phyloP scores from a whole-genome alignment of 2,329 filamentous ascomycete species.

The Colletotrichum tamarilloi region DNA sequence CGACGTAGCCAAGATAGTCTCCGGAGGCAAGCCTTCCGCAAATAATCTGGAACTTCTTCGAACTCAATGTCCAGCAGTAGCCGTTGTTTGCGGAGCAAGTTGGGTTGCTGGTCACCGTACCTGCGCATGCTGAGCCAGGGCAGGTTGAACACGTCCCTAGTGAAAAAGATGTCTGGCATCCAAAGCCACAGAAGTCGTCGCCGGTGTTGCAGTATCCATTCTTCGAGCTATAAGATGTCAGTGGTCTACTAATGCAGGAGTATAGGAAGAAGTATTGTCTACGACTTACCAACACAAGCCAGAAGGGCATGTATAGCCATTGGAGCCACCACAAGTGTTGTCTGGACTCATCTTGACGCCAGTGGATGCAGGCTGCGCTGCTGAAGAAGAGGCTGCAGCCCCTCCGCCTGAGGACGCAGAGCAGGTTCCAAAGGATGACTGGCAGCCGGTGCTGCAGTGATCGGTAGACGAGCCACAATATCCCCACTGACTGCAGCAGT shows the following conservation, averaged over 20 bases:
- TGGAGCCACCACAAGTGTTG: conserved; percentile 53
- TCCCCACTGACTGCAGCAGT: conserved; percentile 38
- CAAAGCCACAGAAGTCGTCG: conserved; percentile 36
- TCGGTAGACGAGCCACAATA: conserved; percentile 36
- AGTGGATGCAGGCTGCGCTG: conserved; percentile 8
- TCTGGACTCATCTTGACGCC: conserved; percentile 39
- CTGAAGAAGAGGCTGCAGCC: conserved; percentile 9
- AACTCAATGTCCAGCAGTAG: conserved; percentile 21
- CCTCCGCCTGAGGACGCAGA: conserved; percentile 6
- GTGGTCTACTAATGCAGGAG: not conserved
- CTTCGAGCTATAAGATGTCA: conserved; percentile 4
- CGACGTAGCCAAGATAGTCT: not conserved
- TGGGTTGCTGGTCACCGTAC: conserved; percentile 14
- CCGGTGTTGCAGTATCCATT: conserved; percentile 36
- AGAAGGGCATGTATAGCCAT: conserved; percentile 50
- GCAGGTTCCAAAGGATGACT: conserved; percentile 24
- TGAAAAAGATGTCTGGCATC: conserved; percentile 27
- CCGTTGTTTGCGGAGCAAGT: conserved; percentile 16
- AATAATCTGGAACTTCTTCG: conserved; percentile 24
- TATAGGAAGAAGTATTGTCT: conserved; percentile 17
- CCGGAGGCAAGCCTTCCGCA: conserved; percentile 26
- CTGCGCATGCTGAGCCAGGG: conserved; percentile 12
- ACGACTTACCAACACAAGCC: conserved; percentile 33
- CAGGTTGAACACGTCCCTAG: conserved; percentile 8
- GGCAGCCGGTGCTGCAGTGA: conserved; percentile 36